Evolutionary conservation across 345 rosid species (phyloP).

Genomic region (sweet orange (Citrus sinensis)): DNA sequence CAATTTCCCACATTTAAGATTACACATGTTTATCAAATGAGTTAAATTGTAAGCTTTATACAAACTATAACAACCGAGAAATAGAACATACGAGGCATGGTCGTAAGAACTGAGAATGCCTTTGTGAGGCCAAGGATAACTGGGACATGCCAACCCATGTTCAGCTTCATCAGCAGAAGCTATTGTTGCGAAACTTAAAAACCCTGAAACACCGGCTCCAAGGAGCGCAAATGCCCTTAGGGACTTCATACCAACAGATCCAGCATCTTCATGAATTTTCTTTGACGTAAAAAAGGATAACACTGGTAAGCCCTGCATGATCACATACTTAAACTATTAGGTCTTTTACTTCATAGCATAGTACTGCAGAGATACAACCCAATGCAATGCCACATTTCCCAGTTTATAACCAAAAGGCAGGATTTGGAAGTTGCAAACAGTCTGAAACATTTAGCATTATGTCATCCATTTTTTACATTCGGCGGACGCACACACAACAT

Average conservation of each 20-base stretch:
- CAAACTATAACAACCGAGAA: constrained; percentile 10
- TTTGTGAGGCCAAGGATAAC: constrained; percentile 97
- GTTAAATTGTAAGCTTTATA: background rate
- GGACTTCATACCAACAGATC: constrained; percentile 51
- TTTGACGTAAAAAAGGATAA: constrained; percentile 58
- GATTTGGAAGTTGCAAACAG: background rate
- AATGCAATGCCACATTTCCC: background rate
- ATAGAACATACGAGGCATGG: constrained; percentile 89
- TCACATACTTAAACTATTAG: constrained; percentile 14
- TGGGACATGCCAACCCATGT: constrained; percentile 79
- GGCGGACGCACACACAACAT: background rate
- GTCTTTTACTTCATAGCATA: background rate
- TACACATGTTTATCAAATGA: background rate
- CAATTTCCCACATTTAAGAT: background rate
- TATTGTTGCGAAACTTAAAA: constrained; percentile 67
- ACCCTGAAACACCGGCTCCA: constrained; percentile 91
- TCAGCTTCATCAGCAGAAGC: constrained; percentile 99
- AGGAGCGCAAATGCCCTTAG: constrained; percentile 59
- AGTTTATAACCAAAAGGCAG: background rate
- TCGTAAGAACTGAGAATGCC: constrained; percentile 99
- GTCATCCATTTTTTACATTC: background rate
- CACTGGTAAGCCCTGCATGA: constrained; percentile 55
- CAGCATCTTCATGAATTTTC: constrained; percentile 61
- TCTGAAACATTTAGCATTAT: background rate
- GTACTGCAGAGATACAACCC: background rate